A percentile compares a stretch with the other conserved stretches of the same genome.
These are phyloP conservation scores for Macadamia tetraphylla DNA, from an alignment of 164 flowering plant genomes.

Conservation along the genomic window DNA sequence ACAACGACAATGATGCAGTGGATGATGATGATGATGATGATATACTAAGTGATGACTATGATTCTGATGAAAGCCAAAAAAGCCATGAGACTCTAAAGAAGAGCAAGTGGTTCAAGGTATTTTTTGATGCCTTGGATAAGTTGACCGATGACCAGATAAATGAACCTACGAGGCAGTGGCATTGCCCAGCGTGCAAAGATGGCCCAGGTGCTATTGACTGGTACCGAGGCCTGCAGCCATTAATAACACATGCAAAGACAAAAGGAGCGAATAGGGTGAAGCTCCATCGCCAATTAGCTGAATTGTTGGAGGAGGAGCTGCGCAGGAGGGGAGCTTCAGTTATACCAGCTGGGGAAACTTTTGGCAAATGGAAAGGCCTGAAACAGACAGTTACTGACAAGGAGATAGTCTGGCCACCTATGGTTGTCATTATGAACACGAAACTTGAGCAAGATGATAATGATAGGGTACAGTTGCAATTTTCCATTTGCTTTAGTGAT, in stretches of 20 bases:
- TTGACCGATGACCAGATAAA: conserved; percentile 47
- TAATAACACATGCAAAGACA: conserved; percentile 81
- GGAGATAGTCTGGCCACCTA: conserved; percentile 95
- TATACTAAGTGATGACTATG: conserved; percentile 53
- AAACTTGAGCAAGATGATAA: conserved; percentile 60
- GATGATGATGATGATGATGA: conserved; percentile 59
- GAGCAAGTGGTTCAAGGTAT: conserved; percentile 49
- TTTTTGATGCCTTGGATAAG: conserved; percentile 54
- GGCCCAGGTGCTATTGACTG: conserved; percentile 97
- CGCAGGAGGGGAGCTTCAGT: conserved; percentile 56
- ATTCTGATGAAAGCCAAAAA: conserved; percentile 61
- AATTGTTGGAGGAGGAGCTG: conserved; percentile 74
- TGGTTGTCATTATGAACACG: conserved; percentile 84
- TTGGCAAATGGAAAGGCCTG: conserved; percentile 77
- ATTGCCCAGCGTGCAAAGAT: conserved; percentile 91
- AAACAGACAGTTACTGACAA: conserved; percentile 38
- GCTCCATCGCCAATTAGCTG: conserved; percentile 73
- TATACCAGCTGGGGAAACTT: conserved; percentile 60
- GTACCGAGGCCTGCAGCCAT: conserved; percentile 78
- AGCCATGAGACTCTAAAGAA: conserved; percentile 66
- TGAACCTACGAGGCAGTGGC: conserved; percentile 85
- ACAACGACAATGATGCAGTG: conserved; percentile 28
- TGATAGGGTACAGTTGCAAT: conserved; percentile 53
- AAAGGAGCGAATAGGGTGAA: conserved; percentile 66
- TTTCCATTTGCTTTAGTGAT: neutral